These are phyloP conservation scores for Telopea speciosissima DNA, from an alignment of 177 flowering plant species.

Conservation along the genomic window DNA sequence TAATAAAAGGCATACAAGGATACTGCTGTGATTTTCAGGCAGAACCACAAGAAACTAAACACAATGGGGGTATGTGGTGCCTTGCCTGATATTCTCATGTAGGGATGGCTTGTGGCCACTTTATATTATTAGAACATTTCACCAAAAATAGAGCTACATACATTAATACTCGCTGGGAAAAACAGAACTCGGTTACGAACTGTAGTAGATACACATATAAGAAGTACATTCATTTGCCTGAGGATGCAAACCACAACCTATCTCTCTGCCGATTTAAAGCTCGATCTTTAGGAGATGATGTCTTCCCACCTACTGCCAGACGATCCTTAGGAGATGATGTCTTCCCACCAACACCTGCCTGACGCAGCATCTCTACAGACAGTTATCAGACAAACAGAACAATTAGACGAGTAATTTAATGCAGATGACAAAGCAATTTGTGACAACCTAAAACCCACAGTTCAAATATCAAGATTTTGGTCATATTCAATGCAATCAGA, in stretches of 20 bases:
- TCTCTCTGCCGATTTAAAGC: constrained; percentile 36
- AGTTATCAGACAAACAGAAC: constrained; percentile 8
- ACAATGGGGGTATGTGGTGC: constrained; percentile 9
- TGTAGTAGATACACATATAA: constrained; percentile 9
- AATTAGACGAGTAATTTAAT: background rate
- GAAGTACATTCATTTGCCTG: constrained; percentile 35
- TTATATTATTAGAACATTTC: constrained; percentile 17
- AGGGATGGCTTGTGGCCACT: constrained; percentile 12
- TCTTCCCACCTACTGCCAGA: constrained; percentile 44
- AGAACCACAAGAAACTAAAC: constrained; percentile 12
- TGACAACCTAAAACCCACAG: background rate
- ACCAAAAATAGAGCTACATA: constrained; percentile 23
- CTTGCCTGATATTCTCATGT: constrained; percentile 6
- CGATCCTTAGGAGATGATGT: constrained; percentile 49
- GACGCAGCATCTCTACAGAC: constrained; percentile 52
- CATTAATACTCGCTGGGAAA: constrained; percentile 11
- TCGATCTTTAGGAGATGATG: constrained; percentile 46
- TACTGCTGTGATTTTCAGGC: constrained; percentile 10
- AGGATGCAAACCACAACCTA: constrained; percentile 30
- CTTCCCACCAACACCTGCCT: constrained; percentile 46
- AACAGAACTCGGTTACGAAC: constrained; percentile 10
- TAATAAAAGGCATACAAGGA: constrained; percentile 13
- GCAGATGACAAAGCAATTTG: too few relatives aligned
- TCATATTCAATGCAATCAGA: too few relatives aligned
- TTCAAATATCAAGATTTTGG: too few relatives aligned